phyloP scores from a whole-genome alignment of 306 rosid species.

The Gillenia trifoliata region DNA sequence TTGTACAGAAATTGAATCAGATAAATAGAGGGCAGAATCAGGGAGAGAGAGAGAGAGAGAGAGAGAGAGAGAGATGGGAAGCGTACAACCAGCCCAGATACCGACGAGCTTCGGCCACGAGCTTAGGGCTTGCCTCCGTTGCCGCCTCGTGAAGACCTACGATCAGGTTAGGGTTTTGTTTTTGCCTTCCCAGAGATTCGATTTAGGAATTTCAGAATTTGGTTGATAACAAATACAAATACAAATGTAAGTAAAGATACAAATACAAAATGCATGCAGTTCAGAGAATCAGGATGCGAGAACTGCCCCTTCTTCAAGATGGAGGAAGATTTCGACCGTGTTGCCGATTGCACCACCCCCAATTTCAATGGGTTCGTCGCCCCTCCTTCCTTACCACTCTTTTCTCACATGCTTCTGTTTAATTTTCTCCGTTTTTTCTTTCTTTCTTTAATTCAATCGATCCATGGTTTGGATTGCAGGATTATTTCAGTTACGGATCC shows the following conservation, averaged over 20 bases:
- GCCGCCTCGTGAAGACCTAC: conserved; percentile 96
- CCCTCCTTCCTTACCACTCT: neutral
- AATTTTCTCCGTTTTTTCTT: neutral
- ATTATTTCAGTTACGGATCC: conserved; percentile 95
- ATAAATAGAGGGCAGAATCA: too few species aligned
- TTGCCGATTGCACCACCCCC: conserved; percentile 88
- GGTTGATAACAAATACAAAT: neutral
- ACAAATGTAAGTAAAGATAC: neutral
- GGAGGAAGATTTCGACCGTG: conserved; percentile 91
- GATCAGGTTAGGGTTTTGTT: conserved; percentile 56
- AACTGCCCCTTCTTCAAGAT: conserved; percentile 90
- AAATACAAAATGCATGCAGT: conserved; percentile 29
- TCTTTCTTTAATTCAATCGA: too few species aligned
- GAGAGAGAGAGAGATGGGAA: conserved; percentile 36
- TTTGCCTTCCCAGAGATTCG: neutral
- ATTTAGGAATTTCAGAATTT: neutral
- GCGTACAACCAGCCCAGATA: conserved; percentile 64
- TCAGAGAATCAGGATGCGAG: conserved; percentile 90
- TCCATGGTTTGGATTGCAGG: conserved; percentile 25
- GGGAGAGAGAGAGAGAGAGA: too few species aligned
- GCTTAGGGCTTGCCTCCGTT: conserved; percentile 93
- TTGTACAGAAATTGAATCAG: too few species aligned
- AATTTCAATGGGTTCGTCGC: conserved; percentile 77
- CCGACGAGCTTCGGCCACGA: conserved; percentile 93
- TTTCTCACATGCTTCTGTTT: neutral